Evolutionary conservation across 352 stramenopile species (phyloP).

Genomic region (Peronosclerospora sorghi): DNA sequence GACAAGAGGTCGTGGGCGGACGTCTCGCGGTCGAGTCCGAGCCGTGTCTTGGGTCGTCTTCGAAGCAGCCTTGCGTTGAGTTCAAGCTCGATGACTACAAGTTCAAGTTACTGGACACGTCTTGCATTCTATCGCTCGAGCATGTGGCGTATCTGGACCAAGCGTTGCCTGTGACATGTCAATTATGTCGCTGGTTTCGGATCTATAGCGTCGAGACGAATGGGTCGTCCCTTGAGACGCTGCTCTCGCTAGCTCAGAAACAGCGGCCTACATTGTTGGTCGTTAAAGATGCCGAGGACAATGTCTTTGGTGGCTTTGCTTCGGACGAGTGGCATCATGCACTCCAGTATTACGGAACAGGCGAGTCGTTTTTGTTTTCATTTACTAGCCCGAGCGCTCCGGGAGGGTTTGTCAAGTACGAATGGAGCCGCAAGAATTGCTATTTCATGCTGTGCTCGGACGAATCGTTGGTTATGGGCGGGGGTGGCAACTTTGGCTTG

Average conservation of each 20-base stretch:
- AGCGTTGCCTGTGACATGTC: slow-evolving; percentile 61
- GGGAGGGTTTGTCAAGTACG: slow-evolving; percentile 57
- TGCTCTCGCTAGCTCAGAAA: slow-evolving; percentile 55
- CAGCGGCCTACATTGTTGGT: slow-evolving; percentile 71
- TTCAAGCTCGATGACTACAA: slow-evolving; percentile 54
- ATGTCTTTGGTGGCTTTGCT: slow-evolving; percentile 78
- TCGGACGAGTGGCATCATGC: slow-evolving; percentile 69
- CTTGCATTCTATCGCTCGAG: slow-evolving; percentile 56
- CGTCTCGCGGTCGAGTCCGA: slow-evolving; percentile 11
- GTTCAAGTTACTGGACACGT: slow-evolving; percentile 62
- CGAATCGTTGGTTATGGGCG: slow-evolving; percentile 85
- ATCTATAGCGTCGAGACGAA: slow-evolving; percentile 72
- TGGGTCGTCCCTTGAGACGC: slow-evolving; percentile 64
- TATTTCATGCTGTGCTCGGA: slow-evolving; percentile 88
- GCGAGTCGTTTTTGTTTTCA: slow-evolving; percentile 84
- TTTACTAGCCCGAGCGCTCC: slow-evolving; percentile 36
- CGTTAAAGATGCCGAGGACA: slow-evolving; percentile 60
- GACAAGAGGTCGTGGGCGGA: slow-evolving; percentile 23
- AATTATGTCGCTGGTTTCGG: slow-evolving; percentile 72
- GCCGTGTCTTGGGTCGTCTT: slow-evolving; percentile 9
- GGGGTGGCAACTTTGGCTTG: slow-evolving; percentile 82
- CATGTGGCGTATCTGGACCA: slow-evolving; percentile 63
- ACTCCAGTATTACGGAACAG: slow-evolving; percentile 83
- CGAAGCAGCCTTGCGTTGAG: slow-evolving; percentile 46
- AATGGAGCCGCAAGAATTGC: slow-evolving; percentile 84